Conservation (phyloP, 2,329 filamentous ascomycete genomes). For the Talaromyces sp. region DNA sequence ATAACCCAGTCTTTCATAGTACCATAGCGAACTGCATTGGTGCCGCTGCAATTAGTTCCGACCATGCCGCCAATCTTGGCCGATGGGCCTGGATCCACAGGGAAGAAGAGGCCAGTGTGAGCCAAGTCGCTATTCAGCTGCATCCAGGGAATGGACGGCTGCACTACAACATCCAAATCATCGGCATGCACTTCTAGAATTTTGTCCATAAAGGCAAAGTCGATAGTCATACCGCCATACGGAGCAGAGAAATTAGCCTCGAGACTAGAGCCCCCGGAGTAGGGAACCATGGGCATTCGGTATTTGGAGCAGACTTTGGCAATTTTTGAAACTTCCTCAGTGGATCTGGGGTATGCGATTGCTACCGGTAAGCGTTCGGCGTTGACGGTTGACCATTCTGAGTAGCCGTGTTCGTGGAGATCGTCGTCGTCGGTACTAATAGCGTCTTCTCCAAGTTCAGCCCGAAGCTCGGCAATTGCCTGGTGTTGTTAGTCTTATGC, state of each 20-base stretch:
- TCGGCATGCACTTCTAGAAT: conserved; percentile 76
- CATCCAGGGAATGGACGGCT: conserved; percentile 91
- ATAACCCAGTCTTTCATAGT: conserved; percentile 76
- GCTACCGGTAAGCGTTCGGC: conserved; percentile 61
- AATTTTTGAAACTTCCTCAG: conserved; percentile 62
- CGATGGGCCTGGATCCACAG: conserved; percentile 76
- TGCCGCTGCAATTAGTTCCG: conserved; percentile 64
- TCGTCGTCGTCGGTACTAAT: conserved; percentile 65
- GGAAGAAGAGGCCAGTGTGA: conserved; percentile 78
- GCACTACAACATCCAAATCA: conserved; percentile 90
- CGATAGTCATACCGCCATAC: conserved; percentile 81
- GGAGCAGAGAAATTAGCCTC: conserved; percentile 90
- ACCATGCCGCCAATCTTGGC: conserved; percentile 60
- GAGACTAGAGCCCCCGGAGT: conserved; percentile 79
- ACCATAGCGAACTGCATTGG: conserved; percentile 63
- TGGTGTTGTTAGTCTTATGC: conserved; percentile 24
- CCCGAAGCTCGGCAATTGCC: conserved; percentile 56
- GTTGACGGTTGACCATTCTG: conserved; percentile 69
- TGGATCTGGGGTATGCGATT: conserved; percentile 62
- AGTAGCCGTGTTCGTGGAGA: conserved; percentile 63
- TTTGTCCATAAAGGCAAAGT: conserved; percentile 83
- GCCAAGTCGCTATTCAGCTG: conserved; percentile 74
- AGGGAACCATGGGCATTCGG: conserved; percentile 79
- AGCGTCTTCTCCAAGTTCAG: conserved; percentile 54
- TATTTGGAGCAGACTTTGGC: conserved; percentile 73